Conservation (phyloP, 2,329 filamentous ascomycete genomes). For the Colletotrichum coccodes region DNA sequence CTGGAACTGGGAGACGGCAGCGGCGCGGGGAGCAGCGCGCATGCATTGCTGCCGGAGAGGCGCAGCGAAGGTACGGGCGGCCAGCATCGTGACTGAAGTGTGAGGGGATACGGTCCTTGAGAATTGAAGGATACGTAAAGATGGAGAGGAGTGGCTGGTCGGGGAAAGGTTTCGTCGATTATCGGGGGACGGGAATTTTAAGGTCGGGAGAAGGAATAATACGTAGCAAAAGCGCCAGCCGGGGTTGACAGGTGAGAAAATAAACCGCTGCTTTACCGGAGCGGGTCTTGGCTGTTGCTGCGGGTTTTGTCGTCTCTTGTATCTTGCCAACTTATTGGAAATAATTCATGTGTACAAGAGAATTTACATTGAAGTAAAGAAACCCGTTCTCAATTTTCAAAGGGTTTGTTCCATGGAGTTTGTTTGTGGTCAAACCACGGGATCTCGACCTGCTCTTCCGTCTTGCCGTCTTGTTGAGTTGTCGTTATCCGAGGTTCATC, state of each 20-base stretch:
- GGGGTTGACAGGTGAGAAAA: slow-evolving; percentile 14
- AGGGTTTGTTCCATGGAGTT: too few species aligned
- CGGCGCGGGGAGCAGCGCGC: slow-evolving; percentile 71
- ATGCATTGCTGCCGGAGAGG: slow-evolving; percentile 83
- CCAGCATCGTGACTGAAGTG: slow-evolving; percentile 75
- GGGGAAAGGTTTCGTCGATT: slow-evolving; percentile 9
- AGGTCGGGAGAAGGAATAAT: slow-evolving; percentile 10
- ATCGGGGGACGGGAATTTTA: slow-evolving; percentile 28
- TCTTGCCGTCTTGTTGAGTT: neutral
- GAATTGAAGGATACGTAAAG: slow-evolving; percentile 36
- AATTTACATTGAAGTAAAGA: too few species aligned
- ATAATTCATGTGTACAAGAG: too few species aligned
- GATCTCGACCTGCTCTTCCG: neutral
- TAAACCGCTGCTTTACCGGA: slow-evolving; percentile 21
- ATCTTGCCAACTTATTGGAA: too few species aligned
- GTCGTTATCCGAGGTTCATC: slow-evolving; percentile 4
- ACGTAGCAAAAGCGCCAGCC: neutral
- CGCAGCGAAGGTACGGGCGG: slow-evolving; percentile 80
- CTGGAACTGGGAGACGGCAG: slow-evolving; percentile 61
- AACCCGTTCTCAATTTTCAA: too few species aligned
- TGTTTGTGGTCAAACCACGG: neutral
- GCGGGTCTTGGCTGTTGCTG: slow-evolving; percentile 1
- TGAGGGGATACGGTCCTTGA: slow-evolving; percentile 29
- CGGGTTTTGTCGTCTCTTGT: neutral
- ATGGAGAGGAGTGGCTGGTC: slow-evolving; percentile 30